Conservation (phyloP, 2,329 filamentous ascomycete species). For the Fusarium sp. region DNA sequence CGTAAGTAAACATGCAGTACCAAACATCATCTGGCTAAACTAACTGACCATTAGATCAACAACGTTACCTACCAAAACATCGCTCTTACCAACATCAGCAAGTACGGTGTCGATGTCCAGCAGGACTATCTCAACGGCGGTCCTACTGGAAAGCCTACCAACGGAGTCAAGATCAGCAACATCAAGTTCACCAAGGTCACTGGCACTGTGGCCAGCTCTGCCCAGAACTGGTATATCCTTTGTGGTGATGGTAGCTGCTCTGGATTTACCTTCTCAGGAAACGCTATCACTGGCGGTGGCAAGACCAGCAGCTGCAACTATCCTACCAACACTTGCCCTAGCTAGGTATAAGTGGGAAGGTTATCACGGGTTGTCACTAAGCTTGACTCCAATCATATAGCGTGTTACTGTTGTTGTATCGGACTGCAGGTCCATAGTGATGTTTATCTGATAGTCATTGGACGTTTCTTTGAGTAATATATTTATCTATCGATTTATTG, state of each 20-base stretch:
- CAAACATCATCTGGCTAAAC: accelerated
- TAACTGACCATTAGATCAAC: conserved; percentile 46
- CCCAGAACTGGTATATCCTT: conserved; percentile 60
- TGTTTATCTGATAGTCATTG: too few species aligned
- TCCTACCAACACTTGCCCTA: background rate
- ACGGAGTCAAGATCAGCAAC: conserved; percentile 61
- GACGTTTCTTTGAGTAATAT: too few species aligned
- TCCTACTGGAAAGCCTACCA: conserved; percentile 54
- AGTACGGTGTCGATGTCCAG: conserved; percentile 51
- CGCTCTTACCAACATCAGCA: conserved; percentile 52
- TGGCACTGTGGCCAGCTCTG: conserved; percentile 53
- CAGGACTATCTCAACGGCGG: conserved; percentile 59
- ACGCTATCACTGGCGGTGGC: conserved; percentile 59
- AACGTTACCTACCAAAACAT: conserved; percentile 56
- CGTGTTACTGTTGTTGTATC: too few species aligned
- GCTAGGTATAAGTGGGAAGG: background rate
- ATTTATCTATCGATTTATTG: too few species aligned
- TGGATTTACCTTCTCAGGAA: conserved; percentile 61
- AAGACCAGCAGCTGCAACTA: background rate
- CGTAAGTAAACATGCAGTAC: accelerated
- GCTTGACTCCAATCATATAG: too few species aligned
- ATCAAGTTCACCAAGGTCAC: conserved; percentile 54
- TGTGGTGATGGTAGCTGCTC: conserved; percentile 58
- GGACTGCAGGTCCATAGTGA: too few species aligned
- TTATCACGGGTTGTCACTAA: too few species aligned